Evolutionary conservation across 495 filamentous ascomycete species (phyloP).

Genomic region (Trichocladium uniseriatum): DNA sequence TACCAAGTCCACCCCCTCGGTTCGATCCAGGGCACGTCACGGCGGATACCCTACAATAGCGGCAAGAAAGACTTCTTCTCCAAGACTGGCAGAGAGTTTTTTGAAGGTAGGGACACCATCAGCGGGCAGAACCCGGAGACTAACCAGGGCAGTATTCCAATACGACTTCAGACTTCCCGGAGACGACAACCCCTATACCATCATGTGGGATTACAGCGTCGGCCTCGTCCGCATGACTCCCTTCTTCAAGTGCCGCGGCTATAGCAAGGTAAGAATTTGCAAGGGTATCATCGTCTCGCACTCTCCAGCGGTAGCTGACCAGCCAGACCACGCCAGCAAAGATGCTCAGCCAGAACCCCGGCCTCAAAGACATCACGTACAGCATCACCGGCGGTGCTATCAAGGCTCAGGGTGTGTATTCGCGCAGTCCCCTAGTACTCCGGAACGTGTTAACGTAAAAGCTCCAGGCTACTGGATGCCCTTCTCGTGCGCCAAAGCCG

Average conservation of each 20-base stretch:
- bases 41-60: conserved; percentile 87
- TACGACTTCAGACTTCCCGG: conserved; percentile 75
- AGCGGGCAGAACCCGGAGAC: not conserved
- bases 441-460: no score
- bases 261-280: conserved; percentile 63
- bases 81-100: conserved; percentile 76
- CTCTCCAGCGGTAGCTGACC: not conserved
- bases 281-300: not conserved
- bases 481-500: conserved; percentile 68
- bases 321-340: conserved; percentile 72
- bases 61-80: conserved; percentile 80
- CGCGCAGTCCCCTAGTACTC: not conserved
- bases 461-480: conserved; percentile 91
- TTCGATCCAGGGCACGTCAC: conserved; percentile 55
- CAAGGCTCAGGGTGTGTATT: conserved; percentile 68
- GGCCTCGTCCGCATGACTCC: conserved; percentile 92
- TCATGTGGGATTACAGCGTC: conserved; percentile 96
- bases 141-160: conserved; percentile 59
- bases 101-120: conserved; percentile 57
- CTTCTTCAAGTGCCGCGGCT: conserved; percentile 83
- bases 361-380: conserved; percentile 75
- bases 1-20: conserved; percentile 61
- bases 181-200: conserved; percentile 56
- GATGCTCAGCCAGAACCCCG: conserved; percentile 67
- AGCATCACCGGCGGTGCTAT: conserved; percentile 92